Percentiles rank a stretch among this genome's conserved stretches.
Evolutionary conservation across 2,329 filamentous ascomycete genomes (phyloP).

Genomic region (Aspergillus fischeri): DNA sequence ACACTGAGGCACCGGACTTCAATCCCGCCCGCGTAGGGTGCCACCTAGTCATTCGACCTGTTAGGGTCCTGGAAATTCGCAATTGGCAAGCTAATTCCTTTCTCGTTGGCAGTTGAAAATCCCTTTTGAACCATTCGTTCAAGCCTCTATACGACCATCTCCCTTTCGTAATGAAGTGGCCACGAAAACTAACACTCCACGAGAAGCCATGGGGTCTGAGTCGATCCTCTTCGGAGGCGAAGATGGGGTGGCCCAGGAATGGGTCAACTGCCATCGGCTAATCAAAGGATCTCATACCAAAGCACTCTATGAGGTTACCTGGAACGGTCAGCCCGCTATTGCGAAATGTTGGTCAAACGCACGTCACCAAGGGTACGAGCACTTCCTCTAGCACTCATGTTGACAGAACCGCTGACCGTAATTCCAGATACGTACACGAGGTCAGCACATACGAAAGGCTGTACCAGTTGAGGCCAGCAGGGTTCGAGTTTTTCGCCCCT

Average conservation of each 20-base stretch:
- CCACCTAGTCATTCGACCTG: too few relatives aligned
- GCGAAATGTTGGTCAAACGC: constrained; percentile 6
- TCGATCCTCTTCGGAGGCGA: not conserved
- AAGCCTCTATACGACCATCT: not conserved
- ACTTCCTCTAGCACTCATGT: too few relatives aligned
- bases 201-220: not conserved
- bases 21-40: not conserved
- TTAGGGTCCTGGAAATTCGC: too few relatives aligned
- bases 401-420: not conserved
- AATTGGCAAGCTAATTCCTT: too few relatives aligned
- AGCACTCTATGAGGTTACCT: not conserved
- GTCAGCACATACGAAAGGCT: constrained; percentile 5
- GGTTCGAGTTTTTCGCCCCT: constrained; percentile 4
- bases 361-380: not conserved
- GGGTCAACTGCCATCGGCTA: not conserved
- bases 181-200: not conserved
- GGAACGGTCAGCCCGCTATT: constrained; percentile 1
- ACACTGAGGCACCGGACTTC: not conserved
- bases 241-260: not conserved
- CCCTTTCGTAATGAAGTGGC: not conserved
- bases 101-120: not conserved
- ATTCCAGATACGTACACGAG: constrained; percentile 3
- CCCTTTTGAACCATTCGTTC: not conserved
- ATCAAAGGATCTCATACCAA: not conserved
- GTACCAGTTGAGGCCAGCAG: not conserved